Base-by-base conservation (phyloP, 495 filamentous ascomycete species). In the Penicillium crystallinum region DNA sequence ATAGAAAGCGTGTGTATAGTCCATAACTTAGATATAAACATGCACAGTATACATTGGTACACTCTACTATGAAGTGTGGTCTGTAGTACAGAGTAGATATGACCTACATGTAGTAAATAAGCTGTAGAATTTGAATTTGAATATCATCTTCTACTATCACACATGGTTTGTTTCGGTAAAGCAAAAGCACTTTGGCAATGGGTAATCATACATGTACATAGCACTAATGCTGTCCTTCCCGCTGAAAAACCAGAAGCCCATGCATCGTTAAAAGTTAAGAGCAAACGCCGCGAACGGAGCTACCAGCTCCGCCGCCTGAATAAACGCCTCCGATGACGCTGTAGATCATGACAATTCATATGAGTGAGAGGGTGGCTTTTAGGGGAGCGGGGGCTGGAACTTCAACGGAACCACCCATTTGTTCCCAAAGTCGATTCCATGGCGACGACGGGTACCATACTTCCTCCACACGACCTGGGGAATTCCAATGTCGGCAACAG, bases 401-500 rank as follows among this genome's bases (percentile, higher is more conserved):
- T 67, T 69, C 40, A 77, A 53, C 12, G 70, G 66, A 11, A 91
- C 77, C 46, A 95, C 85, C 92, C 92, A 97, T 46, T 82, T 77
- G 37, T 83, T 82, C 22, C 86, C 89, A 73, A 96, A 96, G 58
- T 90, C 89, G 29, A 96, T 82, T 0, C 90, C 90, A 53, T 85
- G 81, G 21, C 88, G 79, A 50, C 87, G 78, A 54, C 85, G 83
- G 3, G 86, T 88, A 4, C 88, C 90, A 33, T 89, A 89, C 62
- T 90, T 91, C 62, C 84, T 86, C 90, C 93, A 96, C 0, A 87
- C 87, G 8, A 84, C 77, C 57, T 85, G 82, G 2, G 82, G 81
- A 8, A 98, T 80, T 2, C 93, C 92, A 55, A 96, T 85, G 70
- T 98, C 93, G 4, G 84, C 90, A 14, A 97, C 79, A 49, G 78